Conservation (phyloP, 1,139 yeast species). For the Yueomyces sp. region DNA sequence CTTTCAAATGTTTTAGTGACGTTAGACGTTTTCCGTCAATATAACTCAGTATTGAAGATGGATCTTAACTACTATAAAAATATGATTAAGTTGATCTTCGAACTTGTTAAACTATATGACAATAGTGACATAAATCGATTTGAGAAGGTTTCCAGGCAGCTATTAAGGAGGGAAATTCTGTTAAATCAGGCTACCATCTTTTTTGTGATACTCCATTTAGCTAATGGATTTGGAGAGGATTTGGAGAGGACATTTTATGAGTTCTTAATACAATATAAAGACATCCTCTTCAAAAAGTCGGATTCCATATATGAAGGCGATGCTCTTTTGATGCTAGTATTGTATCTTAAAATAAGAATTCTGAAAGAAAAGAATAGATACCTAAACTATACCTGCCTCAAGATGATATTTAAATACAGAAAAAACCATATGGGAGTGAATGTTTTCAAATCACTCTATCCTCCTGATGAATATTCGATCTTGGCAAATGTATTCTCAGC, state of each 20-base stretch:
- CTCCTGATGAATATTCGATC: neutral
- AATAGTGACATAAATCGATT: constrained; percentile 5
- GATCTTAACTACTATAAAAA: constrained; percentile 4
- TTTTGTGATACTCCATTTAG: constrained; percentile 5
- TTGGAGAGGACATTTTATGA: neutral
- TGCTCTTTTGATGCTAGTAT: neutral
- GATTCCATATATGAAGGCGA: neutral
- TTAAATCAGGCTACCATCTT: constrained; percentile 1
- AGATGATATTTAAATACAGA: neutral
- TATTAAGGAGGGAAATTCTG: constrained; percentile 1
- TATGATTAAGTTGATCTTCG: constrained; percentile 7
- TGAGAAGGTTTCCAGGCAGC: constrained; percentile 1
- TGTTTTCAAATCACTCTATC: neutral
- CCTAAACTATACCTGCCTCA: neutral
- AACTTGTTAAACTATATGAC: constrained; percentile 15
- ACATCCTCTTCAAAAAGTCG: constrained; percentile 4
- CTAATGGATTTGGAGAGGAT: neutral
- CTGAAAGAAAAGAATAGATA: neutral
- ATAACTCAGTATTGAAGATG: constrained; percentile 2
- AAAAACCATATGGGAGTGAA: neutral
- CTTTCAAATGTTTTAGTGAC: constrained; percentile 8
- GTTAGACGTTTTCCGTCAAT: constrained; percentile 4
- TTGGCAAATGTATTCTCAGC: neutral
- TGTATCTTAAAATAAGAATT: neutral
- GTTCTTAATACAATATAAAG: neutral